Evolutionary conservation across 1,139 yeast genomes (phyloP), one percentile per base, ranked within the genome.

Genomic region (Sugiyamaella grinbergsii): DNA sequence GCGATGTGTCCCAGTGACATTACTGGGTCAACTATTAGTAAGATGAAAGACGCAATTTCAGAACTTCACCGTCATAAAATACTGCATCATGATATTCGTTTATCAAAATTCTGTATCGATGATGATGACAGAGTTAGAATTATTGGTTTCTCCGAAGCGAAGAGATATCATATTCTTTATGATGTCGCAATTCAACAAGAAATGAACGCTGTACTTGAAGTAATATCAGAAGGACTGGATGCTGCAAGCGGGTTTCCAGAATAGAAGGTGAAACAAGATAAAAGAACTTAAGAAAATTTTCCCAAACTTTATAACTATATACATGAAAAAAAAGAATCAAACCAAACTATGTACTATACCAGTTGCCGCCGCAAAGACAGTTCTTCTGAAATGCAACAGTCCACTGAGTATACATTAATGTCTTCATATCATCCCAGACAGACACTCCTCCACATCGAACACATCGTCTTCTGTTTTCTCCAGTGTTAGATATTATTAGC

Each of bases 291-390:
- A n/a, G n/a, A n/a, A n/a, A n/a, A n/a, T n/a, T n/a, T n/a, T n/a
- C n/a, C n/a, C n/a, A n/a, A n/a, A n/a, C n/a, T n/a, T n/a, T n/a
- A n/a, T n/a, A n/a, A n/a, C n/a, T n/a, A n/a, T n/a, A n/a, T n/a
- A n/a, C n/a, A n/a, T n/a, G n/a, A n/a, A n/a, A n/a, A n/a, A n/a
- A n/a, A n/a, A n/a, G n/a, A n/a, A n/a, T n/a, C n/a, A n/a, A n/a
- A n/a, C n/a, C n/a, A n/a, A 11, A 43, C 40, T 41, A 41, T 22
- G 50, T 43, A 19, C 52, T 42, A 40, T 58, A 57, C 93, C 93
- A 85, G 4, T 83, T 76, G 44, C 88, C 87, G 0, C 95, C 95
- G 66, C 96, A 88, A 20, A 85, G 72, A 67, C 96, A 88, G 16
- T 81, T 80, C 57, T 91, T 72, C 58, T 84, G 91, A 63, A 85